These are phyloP conservation scores for Aspergillus sp. DNA, from an alignment of 2,329 filamentous ascomycete genomes.

Conservation along the genomic window DNA sequence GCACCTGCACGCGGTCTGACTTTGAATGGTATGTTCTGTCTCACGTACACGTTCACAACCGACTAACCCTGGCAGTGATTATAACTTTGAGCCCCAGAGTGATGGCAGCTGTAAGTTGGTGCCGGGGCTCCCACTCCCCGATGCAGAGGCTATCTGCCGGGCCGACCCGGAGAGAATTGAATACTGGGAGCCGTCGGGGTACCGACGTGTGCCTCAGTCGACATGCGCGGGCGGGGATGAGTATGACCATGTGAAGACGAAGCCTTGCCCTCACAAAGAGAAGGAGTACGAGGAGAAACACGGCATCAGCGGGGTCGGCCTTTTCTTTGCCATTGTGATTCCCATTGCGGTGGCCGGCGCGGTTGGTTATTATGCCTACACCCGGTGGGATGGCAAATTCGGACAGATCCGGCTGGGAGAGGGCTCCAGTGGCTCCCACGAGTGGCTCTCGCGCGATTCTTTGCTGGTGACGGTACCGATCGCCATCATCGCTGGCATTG, in stretches of 20 bases:
- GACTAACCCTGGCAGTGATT: conserved; percentile 62
- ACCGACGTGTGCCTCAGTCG: conserved; percentile 83
- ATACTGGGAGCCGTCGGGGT: conserved; percentile 83
- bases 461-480: conserved; percentile 82
- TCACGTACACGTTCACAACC: no score
- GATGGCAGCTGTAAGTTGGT: conserved; percentile 79
- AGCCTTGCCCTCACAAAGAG: conserved; percentile 75
- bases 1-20: conserved; percentile 78
- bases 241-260: conserved; percentile 65
- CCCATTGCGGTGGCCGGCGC: conserved; percentile 70
- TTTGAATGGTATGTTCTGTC: conserved; percentile 76
- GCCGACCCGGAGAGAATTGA: conserved; percentile 68
- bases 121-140: conserved; percentile 64
- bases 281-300: conserved; percentile 76
- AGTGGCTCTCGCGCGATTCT: conserved; percentile 65
- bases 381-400: conserved; percentile 84
- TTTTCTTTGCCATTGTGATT: conserved; percentile 83
- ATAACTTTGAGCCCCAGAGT: conserved; percentile 80
- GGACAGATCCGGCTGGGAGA: conserved; percentile 91
- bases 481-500: conserved; percentile 73
- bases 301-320: conserved; percentile 65
- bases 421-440: conserved; percentile 25
- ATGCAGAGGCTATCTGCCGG: conserved; percentile 59
- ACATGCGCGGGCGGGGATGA: conserved; percentile 78
- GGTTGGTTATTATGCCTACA: conserved; percentile 81